A percentile compares a stretch with the other conserved stretches of the same genome.
These are phyloP conservation scores for Aspergillus puulaauensis DNA, from an alignment of 2,329 filamentous ascomycete genomes.

Conservation along the genomic window DNA sequence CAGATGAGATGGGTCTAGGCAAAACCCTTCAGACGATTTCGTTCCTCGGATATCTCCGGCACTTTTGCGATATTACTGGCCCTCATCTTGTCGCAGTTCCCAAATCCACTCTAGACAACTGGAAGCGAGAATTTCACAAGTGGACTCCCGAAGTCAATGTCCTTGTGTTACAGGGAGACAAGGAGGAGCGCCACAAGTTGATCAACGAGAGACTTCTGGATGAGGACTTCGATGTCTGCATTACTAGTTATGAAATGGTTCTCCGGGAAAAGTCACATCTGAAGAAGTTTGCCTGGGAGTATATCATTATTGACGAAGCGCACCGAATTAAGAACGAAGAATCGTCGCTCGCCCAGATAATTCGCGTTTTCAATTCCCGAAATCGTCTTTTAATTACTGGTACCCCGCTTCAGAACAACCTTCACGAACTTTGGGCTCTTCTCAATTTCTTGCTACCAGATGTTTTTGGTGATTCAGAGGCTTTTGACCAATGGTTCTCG, in stretches of 20 bases:
- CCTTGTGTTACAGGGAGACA: conserved; percentile 87
- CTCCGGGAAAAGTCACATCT: conserved; percentile 89
- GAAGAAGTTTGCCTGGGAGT: conserved; percentile 99
- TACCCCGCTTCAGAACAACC: conserved; percentile 94
- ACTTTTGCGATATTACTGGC: conserved; percentile 83
- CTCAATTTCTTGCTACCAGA: conserved; percentile 98
- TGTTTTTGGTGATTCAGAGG: conserved; percentile 93
- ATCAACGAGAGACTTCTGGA: conserved; percentile 91
- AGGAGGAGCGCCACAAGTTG: conserved; percentile 83
- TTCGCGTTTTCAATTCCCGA: conserved; percentile 91
- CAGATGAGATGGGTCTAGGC: conserved; percentile 97
- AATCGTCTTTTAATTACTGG: conserved; percentile 95
- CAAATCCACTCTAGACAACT: conserved; percentile 97
- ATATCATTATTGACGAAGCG: conserved; percentile 98
- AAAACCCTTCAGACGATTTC: conserved; percentile 98
- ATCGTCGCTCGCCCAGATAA: conserved; percentile 93
- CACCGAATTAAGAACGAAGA: conserved; percentile 99
- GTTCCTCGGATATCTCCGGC: conserved; percentile 91
- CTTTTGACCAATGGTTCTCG: conserved; percentile 98
- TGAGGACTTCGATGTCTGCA: conserved; percentile 95
- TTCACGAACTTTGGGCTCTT: conserved; percentile 96
- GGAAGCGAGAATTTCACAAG: conserved; percentile 88
- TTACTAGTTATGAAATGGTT: conserved; percentile 99
- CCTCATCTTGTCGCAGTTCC: conserved; percentile 91
- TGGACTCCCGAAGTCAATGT: conserved; percentile 98